Base-by-base conservation (phyloP, 2,329 filamentous ascomycete species). In the Huntiella abstrusa region DNA sequence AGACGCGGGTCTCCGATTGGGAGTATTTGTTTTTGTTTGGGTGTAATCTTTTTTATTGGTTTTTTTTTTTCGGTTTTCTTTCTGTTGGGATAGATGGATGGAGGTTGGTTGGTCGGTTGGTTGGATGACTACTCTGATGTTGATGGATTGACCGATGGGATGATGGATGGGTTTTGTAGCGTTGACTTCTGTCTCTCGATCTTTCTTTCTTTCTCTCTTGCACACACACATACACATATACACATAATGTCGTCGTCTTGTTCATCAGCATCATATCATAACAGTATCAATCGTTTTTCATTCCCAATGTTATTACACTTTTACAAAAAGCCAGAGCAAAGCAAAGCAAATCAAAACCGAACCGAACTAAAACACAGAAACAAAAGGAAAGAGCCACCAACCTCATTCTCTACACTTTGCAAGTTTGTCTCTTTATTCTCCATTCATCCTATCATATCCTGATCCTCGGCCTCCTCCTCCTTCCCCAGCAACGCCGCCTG, bases 291-390 rank as follows among this genome's bases (percentile, higher is more conserved):
- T 34, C 33, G 17, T 4, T 19, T 32, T 13, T 19, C 16, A 12
- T 38, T 49, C 47, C 54, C 42, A 49, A 51, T 48, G 44, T 52
- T 48, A 44, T 51, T 43, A 46, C 50, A 46, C 39, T 43, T 28
- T 43, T 43, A 28, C 22, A 28, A 28, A 28, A 28, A 28, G 22
- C 22, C 22, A 28, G 22, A 7, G 22, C 22, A 10, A 28, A 7
- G 22, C 22, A 10, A 28, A 28, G 22, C 22, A 28, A 28, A 28
- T 28, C 22, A 28, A 10, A 28, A 28, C 22, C 22, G 22, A 10
- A 7, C 22, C 22, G 22, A 28, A 28, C 22, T 28, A 28, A 28
- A 28, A 28, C 22, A 28, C 22, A 28, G 8, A 10, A 10, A 28
- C 2, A 28, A 28, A 28, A 28, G 8, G 22, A 28, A 28, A 28